Evolutionary conservation across 768 basidiomycete species (phyloP).

Genomic region (Pholiota microspora): DNA sequence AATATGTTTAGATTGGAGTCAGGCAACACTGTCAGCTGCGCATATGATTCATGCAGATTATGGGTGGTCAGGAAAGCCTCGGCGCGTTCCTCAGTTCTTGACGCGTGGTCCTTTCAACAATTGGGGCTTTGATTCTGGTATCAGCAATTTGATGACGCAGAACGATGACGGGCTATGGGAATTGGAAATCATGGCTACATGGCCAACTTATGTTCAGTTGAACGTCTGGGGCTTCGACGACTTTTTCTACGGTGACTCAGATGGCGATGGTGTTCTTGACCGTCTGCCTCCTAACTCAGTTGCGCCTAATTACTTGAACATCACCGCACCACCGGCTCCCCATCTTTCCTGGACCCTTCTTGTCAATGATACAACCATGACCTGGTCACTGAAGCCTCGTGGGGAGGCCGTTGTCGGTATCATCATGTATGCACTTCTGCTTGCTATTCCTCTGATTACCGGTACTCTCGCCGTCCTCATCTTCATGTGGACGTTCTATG

Average conservation of each 20-base stretch:
- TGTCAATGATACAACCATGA: constrained; percentile 74
- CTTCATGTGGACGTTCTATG: constrained; percentile 97
- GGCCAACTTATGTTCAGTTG: constrained; percentile 89
- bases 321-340: constrained; percentile 86
- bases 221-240: constrained; percentile 92
- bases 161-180: constrained; percentile 72
- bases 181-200: constrained; percentile 83
- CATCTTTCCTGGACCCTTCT: constrained; percentile 85
- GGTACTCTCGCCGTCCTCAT: constrained; percentile 77
- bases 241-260: constrained; percentile 90
- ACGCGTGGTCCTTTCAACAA: constrained; percentile 88
- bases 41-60: constrained; percentile 78
- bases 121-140: constrained; percentile 90
- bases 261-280: constrained; percentile 85
- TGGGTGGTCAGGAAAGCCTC: constrained; percentile 49
- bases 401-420: constrained; percentile 80
- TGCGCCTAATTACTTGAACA: constrained; percentile 86
- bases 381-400: constrained; percentile 79
- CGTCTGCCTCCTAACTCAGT: constrained; percentile 87
- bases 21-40: constrained; percentile 55
- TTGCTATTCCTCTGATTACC: constrained; percentile 81
- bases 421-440: constrained; percentile 83
- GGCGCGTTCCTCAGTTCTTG: constrained; percentile 85
- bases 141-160: constrained; percentile 65
- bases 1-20: constrained; percentile 70